Conservation (phyloP, 805 yeast species). For the Blastobotrys terrestris region DNA sequence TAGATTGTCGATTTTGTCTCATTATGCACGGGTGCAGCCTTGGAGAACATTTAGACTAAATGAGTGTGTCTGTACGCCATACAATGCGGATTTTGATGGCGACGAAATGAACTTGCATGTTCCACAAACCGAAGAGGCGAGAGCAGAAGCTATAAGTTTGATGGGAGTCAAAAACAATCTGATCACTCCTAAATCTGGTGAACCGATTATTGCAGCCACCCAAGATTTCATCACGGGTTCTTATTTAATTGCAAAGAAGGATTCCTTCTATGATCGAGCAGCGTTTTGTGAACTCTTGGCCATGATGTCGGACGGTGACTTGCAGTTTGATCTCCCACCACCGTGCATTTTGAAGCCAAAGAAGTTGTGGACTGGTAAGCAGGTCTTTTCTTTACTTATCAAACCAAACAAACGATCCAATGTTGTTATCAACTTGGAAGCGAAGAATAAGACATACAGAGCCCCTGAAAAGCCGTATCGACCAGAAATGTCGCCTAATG, state of each 20-base stretch:
- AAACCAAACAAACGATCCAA: conserved; percentile 71
- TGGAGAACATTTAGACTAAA: conserved; percentile 97
- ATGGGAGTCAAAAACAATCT: conserved; percentile 97
- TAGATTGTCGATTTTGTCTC: conserved; percentile 87
- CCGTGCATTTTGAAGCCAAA: conserved; percentile 90
- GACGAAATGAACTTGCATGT: conserved; percentile 99
- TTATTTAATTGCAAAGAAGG: conserved; percentile 85
- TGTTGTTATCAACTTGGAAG: conserved; percentile 85
- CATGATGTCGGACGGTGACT: conserved; percentile 92
- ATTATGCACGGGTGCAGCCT: conserved; percentile 92
- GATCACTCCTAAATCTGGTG: conserved; percentile 95
- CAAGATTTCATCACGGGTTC: conserved; percentile 99
- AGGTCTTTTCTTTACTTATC: conserved; percentile 81
- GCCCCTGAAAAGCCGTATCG: conserved; percentile 72
- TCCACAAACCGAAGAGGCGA: conserved; percentile 97
- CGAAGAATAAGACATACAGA: conserved; percentile 82
- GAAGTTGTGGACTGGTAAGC: conserved; percentile 95
- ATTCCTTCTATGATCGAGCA: conserved; percentile 85
- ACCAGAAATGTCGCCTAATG: conserved; percentile 95
- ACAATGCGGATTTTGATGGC: conserved; percentile 99
- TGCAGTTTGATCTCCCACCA: conserved; percentile 89
- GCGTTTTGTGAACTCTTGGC: conserved; percentile 73
- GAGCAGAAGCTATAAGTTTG: conserved; percentile 96
- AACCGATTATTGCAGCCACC: conserved; percentile 98
- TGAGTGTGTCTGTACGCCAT: conserved; percentile 99